Evolutionary conservation across 352 stramenopile species (phyloP).

Genomic region (Phytophthora brassicae): DNA sequence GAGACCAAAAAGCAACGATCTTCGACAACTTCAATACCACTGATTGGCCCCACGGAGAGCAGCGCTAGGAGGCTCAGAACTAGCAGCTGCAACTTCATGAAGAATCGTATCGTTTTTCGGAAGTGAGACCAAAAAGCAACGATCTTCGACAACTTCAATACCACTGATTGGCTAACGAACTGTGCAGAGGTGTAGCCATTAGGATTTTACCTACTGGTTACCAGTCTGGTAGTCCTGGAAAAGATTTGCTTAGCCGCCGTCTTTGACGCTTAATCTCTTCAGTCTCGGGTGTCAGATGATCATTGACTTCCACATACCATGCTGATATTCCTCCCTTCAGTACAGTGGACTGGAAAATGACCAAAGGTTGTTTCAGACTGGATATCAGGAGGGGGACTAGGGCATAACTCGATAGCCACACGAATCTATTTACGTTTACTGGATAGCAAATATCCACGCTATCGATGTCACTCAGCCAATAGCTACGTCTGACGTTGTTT

Average conservation of each 20-base stretch:
- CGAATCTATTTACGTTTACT: conserved; percentile 10
- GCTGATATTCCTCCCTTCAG: conserved; percentile 15
- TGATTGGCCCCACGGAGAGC: conserved; percentile 16
- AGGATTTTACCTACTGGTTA: too few species aligned
- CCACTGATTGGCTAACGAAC: conserved; percentile 23
- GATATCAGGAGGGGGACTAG: not conserved
- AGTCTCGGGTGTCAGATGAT: conserved; percentile 15
- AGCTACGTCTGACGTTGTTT: not conserved
- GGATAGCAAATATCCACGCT: too few species aligned
- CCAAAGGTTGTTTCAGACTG: conserved; percentile 10
- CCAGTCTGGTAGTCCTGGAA: too few species aligned
- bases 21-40: conserved; percentile 32
- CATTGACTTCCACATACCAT: too few species aligned
- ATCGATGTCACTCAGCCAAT: conserved; percentile 8
- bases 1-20: conserved; percentile 15
- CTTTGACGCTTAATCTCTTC: too few species aligned
- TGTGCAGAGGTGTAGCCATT: too few species aligned
- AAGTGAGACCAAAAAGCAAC: not conserved
- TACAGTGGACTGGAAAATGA: conserved; percentile 7
- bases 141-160: conserved; percentile 39
- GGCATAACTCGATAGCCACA: not conserved
- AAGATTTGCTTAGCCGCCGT: too few species aligned
- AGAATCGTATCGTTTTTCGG: not conserved
- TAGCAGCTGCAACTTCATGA: conserved; percentile 20
- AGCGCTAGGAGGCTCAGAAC: conserved; percentile 7